Base-by-base conservation (phyloP, 192 early-diverging fungal species). In the Umbelopsis vinacea region DNA sequence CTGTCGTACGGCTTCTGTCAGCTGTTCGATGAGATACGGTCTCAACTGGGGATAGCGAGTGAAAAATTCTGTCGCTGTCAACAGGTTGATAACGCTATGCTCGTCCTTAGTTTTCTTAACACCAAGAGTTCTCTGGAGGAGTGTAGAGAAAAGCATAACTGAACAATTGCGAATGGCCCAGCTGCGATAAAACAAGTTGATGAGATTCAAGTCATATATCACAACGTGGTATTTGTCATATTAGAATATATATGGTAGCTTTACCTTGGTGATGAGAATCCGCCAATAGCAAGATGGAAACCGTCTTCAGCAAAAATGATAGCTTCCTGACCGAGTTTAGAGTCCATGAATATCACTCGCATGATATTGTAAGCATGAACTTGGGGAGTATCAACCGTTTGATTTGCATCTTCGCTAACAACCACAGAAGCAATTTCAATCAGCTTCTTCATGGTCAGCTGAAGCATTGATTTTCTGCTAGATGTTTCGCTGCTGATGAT, bases 151-250 rank as follows among this genome's bases (percentile, higher is more conserved):
- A 68, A 98, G 76, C 90, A 98, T 94, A 2, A 95, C 90, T 38
- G 95, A 92, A 54, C 94, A 95, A 79, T 98, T 98, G 47, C 97
- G 88, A 46, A 98, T 91, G 12, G 97, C 95, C 91, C 95, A 98
- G 46, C 87, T 89, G 33, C 57, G 35, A 17, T 5, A 60, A 23
- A 33, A 67, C 4, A 48, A 7, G 37, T 24, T 67, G 4, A 40
- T 43, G 15, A 43, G 17, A 67, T 19, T 11, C 29, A 12, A 43
- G 11, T 3, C 6, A 6, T 4, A 43, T 43, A 6, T 6, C 40
- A 11, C 5, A 43, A 43, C 11, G 40, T 12, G 8, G 40, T 12
- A 6, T 7, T 43, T 43, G 40, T 6, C 40, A 43, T 1, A 43
- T 11, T 12, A 11, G 6, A 43, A 4, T 43, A 43, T 46, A 47